Conservation (phyloP, 495 filamentous ascomycete genomes). For the Pyrenula massariospora region DNA sequence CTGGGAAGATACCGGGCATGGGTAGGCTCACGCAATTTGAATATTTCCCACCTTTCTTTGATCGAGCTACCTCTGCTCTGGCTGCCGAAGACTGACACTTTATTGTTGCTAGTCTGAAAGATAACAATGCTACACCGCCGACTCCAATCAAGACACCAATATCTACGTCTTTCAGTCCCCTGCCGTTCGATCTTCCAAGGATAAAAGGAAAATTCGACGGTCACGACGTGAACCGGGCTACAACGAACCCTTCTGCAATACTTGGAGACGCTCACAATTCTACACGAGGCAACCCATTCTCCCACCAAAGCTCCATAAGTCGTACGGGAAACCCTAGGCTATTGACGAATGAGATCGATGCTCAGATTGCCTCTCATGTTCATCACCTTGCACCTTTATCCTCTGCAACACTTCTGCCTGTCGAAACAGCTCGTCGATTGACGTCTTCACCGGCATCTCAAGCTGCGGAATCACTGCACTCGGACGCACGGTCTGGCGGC, state of each 20-base stretch:
- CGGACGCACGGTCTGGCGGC: constrained; percentile 19
- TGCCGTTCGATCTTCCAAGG: constrained; percentile 57
- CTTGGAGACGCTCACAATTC: constrained; percentile 36
- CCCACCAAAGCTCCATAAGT: constrained; percentile 15
- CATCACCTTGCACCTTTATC: constrained; percentile 46
- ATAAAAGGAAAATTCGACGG: constrained; percentile 45
- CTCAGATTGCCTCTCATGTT: constrained; percentile 41
- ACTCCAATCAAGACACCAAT: constrained; percentile 67
- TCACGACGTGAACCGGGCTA: constrained; percentile 39
- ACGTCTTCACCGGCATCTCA: constrained; percentile 43
- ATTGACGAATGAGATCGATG: constrained; percentile 16
- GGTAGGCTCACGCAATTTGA: too few species aligned
- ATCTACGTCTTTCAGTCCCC: constrained; percentile 47
- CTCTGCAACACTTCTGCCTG: constrained; percentile 37
- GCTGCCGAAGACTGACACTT: too few species aligned
- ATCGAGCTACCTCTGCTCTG: too few species aligned
- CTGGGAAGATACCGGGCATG: not conserved
- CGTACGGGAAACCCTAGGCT: constrained; percentile 12
- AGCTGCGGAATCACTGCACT: constrained; percentile 28
- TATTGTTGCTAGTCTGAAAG: constrained; percentile 59
- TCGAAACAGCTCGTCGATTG: constrained; percentile 44
- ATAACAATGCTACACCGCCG: constrained; percentile 65
- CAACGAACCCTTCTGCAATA: constrained; percentile 38
- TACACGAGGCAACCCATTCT: constrained; percentile 17
- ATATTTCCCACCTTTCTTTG: too few species aligned